Evolutionary conservation across 2,329 filamentous ascomycete genomes (phyloP).

Genomic region (Aspergillus japonicus): DNA sequence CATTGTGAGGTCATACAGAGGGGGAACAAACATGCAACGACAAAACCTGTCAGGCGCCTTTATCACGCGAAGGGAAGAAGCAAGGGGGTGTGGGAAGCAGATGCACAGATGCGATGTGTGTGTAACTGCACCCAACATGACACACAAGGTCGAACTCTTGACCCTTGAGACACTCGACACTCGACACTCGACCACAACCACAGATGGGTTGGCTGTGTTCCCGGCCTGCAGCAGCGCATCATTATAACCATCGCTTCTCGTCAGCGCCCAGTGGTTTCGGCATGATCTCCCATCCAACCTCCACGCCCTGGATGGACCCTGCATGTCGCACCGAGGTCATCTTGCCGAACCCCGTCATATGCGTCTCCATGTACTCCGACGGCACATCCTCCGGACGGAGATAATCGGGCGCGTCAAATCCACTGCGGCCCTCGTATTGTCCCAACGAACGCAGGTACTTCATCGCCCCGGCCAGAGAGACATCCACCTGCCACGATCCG

Average conservation of each 20-base stretch:
- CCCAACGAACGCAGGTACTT: conserved; percentile 58
- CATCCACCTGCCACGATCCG: conserved; percentile 53
- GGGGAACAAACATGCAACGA: neutral
- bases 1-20: neutral
- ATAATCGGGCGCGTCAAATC: conserved; percentile 43
- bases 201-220: too few species aligned
- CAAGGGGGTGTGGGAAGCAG: neutral
- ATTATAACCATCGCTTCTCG: conserved; percentile 21
- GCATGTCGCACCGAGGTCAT: conserved; percentile 52
- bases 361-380: conserved; percentile 44
- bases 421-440: conserved; percentile 46
- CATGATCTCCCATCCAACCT: conserved; percentile 53
- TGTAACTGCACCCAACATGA: neutral
- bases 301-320: conserved; percentile 47
- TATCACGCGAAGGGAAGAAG: neutral
- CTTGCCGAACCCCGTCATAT: conserved; percentile 47
- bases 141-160: neutral
- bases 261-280: conserved; percentile 52
- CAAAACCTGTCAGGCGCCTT: neutral
- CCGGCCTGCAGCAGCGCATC: too few species aligned
- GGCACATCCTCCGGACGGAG: conserved; percentile 31
- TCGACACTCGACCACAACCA: too few species aligned
- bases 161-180: neutral
- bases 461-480: conserved; percentile 57
- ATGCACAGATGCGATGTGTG: neutral